Conservation (phyloP, 2,329 filamentous ascomycete species). For the Pestalotiopsis sp. region DNA sequence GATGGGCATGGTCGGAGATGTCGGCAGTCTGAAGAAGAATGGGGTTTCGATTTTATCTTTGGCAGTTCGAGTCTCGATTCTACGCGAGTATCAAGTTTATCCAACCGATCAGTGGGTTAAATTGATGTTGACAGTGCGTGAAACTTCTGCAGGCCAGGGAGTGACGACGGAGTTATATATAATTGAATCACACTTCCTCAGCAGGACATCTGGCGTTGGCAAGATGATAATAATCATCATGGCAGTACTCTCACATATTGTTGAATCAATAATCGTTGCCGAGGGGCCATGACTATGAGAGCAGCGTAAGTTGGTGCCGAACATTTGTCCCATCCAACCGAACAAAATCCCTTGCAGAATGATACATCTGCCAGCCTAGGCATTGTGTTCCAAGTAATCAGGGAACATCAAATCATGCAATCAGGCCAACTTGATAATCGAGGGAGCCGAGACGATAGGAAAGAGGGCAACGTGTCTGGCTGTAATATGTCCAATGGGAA, state of each 20-base stretch:
- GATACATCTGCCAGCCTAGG: neutral
- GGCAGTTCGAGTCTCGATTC: too few relatives aligned
- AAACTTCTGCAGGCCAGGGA: too few relatives aligned
- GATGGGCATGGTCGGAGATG: conserved; percentile 39
- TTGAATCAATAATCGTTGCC: neutral
- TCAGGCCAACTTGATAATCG: neutral
- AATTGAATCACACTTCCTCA: too few relatives aligned
- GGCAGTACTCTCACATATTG: too few relatives aligned
- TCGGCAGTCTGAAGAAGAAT: too few relatives aligned
- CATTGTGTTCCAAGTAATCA: neutral
- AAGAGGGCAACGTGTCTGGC: neutral
- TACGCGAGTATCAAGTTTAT: too few relatives aligned
- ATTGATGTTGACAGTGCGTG: too few relatives aligned
- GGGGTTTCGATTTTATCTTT: too few relatives aligned
- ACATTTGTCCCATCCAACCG: neutral
- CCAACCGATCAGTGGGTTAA: too few relatives aligned
- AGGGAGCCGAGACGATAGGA: neutral
- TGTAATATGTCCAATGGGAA: neutral
- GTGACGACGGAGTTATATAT: too few relatives aligned
- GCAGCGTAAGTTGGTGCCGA: neutral
- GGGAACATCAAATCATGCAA: neutral
- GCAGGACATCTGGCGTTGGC: too few relatives aligned
- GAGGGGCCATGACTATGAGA: neutral
- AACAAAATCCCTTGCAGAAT: neutral
- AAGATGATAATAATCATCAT: too few relatives aligned